Evolutionary conservation across 2,329 filamentous ascomycete species (phyloP).

Genomic region (Exophiala aquamarina): DNA sequence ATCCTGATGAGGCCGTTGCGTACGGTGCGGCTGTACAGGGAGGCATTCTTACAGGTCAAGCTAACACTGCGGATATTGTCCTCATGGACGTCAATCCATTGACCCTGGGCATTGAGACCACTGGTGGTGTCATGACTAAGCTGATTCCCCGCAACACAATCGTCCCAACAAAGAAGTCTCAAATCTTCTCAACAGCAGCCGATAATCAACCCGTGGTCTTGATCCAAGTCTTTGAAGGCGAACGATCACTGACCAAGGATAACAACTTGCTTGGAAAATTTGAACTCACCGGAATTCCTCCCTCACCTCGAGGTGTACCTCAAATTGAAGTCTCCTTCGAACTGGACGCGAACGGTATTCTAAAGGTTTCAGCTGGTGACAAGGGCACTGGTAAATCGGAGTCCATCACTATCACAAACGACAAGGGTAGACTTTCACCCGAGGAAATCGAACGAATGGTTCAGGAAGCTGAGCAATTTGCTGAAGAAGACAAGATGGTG

Average conservation of each 20-base stretch:
- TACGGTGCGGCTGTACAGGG: conserved; percentile 97
- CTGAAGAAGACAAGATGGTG: conserved; percentile 98
- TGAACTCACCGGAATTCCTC: conserved; percentile 92
- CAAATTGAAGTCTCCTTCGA: conserved; percentile 99
- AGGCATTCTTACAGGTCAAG: conserved; percentile 89
- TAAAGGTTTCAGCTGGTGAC: conserved; percentile 93
- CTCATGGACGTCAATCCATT: conserved; percentile 98
- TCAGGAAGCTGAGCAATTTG: conserved; percentile 95
- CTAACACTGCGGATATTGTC: conserved; percentile 75
- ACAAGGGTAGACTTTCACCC: conserved; percentile 94
- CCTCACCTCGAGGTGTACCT: conserved; percentile 91
- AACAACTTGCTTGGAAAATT: conserved; percentile 99
- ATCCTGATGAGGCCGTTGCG: conserved; percentile 98
- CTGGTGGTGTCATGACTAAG: conserved; percentile 96
- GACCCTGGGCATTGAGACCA: conserved; percentile 96
- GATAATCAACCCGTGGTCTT: conserved; percentile 95
- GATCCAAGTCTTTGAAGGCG: conserved; percentile 93
- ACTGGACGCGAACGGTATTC: conserved; percentile 96
- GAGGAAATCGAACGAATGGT: conserved; percentile 99
- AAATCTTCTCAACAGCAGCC: conserved; percentile 95
- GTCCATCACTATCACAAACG: conserved; percentile 98
- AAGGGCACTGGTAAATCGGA: conserved; percentile 98
- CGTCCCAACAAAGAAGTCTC: conserved; percentile 93
- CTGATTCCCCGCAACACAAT: conserved; percentile 92
- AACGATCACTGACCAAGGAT: conserved; percentile 91